Percentiles rank a stretch among this genome's conserved stretches.
These are phyloP conservation scores for Punctularia strigosozonata DNA, from an alignment of 768 basidiomycete genomes.

Conservation along the genomic window DNA sequence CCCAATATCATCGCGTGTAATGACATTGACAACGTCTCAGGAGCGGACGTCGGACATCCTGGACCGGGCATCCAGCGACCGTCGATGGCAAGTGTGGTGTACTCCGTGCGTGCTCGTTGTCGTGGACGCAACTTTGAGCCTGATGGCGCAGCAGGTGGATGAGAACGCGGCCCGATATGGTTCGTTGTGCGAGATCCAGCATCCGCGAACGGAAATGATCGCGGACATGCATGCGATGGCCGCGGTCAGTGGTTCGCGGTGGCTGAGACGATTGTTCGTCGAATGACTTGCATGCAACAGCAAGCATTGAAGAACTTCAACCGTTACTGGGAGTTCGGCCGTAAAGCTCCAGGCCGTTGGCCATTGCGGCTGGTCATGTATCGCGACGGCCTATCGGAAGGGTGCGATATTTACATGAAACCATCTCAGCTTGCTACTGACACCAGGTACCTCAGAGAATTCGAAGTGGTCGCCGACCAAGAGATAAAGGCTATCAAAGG, in stretches of 20 bases:
- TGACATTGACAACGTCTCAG: neutral
- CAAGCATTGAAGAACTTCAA: neutral
- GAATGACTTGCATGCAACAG: neutral
- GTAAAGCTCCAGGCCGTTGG: neutral
- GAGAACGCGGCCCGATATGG: neutral
- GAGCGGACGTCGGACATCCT: neutral
- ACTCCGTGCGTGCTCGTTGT: too few relatives aligned
- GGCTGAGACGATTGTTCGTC: neutral
- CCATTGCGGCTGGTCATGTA: neutral
- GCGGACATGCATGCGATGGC: neutral
- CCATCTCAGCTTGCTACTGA: too few relatives aligned
- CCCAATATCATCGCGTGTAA: neutral
- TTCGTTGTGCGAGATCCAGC: neutral
- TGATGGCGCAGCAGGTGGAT: too few relatives aligned
- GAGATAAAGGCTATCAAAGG: neutral
- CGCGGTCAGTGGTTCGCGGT: neutral
- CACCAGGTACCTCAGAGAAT: too few relatives aligned
- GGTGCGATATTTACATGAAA: too few relatives aligned
- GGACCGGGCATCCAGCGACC: neutral
- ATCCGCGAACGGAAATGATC: neutral
- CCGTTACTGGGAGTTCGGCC: neutral
- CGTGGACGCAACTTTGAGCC: too few relatives aligned
- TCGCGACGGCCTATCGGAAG: neutral
- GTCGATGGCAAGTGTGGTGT: neutral
- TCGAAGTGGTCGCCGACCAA: neutral